Percentiles rank a stretch among this genome's conserved stretches.
phyloP scores from a whole-genome alignment of 768 basidiomycete genomes.

The Suillus subaureus region DNA sequence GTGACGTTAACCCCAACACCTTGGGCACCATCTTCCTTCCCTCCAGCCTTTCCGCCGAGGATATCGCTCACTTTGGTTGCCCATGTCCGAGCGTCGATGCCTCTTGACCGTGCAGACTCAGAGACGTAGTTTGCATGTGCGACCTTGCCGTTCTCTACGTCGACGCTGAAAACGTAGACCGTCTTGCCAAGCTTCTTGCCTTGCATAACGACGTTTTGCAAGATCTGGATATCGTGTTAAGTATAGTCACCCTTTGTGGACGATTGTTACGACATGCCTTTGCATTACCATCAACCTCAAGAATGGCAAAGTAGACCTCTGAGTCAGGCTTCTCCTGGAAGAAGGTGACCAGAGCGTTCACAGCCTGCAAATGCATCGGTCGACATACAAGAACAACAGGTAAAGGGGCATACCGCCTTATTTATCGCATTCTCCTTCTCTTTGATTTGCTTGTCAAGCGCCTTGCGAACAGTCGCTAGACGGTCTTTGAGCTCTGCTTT shows the following conservation, averaged over 20 bases:
- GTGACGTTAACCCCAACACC: conserved; percentile 75
- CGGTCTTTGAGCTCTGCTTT: conserved; percentile 82
- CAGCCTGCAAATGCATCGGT: conserved; percentile 49
- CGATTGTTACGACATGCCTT: conserved; percentile 55
- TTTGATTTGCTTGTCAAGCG: conserved; percentile 83
- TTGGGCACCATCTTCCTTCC: conserved; percentile 90
- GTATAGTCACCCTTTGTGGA: conserved; percentile 4
- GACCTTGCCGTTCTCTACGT: conserved; percentile 69
- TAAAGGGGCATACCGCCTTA: conserved; percentile 61
- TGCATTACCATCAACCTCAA: conserved; percentile 82
- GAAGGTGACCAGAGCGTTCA: conserved; percentile 67
- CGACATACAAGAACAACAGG: background rate
- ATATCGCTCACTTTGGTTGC: conserved; percentile 74
- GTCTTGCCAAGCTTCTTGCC: conserved; percentile 84
- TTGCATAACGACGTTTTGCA: conserved; percentile 73
- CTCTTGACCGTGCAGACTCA: conserved; percentile 58
- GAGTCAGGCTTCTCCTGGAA: conserved; percentile 79
- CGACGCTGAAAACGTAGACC: conserved; percentile 86
- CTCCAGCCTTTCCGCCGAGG: conserved; percentile 95
- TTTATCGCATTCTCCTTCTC: conserved; percentile 75
- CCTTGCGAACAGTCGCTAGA: conserved; percentile 70
- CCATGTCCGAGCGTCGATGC: conserved; percentile 89
- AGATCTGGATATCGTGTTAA: conserved; percentile 47
- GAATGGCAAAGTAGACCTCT: conserved; percentile 64
- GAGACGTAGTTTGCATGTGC: conserved; percentile 87